A percentile compares a stretch with the other conserved stretches of the same genome.
Conservation (phyloP, 495 filamentous ascomycete genomes). For the Daldinia loculata region DNA sequence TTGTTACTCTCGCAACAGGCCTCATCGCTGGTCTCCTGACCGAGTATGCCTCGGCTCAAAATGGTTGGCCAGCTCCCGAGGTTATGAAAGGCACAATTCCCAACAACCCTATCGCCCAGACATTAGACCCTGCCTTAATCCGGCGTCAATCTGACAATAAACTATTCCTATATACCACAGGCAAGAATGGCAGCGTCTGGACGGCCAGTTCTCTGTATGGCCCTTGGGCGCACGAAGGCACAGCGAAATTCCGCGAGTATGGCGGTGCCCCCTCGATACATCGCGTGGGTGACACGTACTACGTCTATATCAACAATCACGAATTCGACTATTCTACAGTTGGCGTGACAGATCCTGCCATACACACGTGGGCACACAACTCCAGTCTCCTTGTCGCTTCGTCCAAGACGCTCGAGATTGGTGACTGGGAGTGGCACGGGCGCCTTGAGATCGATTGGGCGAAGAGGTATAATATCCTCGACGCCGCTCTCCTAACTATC, state of each 20-base stretch:
- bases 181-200: conserved; percentile 21
- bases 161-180: conserved; percentile 17
- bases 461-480: conserved; percentile 71
- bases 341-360: conserved; percentile 49
- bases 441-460: conserved; percentile 57
- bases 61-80: conserved; percentile 28
- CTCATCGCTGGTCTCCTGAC: not conserved
- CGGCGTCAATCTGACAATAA: conserved; percentile 28
- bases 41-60: conserved; percentile 3
- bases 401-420: conserved; percentile 63
- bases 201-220: conserved; percentile 49
- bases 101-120: conserved; percentile 29
- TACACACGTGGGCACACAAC: conserved; percentile 53
- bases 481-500: conserved; percentile 66
- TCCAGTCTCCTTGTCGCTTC: conserved; percentile 71
- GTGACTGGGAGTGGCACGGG: conserved; percentile 65
- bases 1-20: not conserved
- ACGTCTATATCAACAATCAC: conserved; percentile 72
- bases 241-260: conserved; percentile 61
- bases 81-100: conserved; percentile 28
- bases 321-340: conserved; percentile 55
- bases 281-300: conserved; percentile 63
- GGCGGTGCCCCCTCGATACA: conserved; percentile 70
- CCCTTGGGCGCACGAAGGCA: conserved; percentile 67
- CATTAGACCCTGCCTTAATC: conserved; percentile 27